Evolutionary conservation across 176 grass and related monocot species (phyloP), one percentile per base, ranked within the genome.

Genomic region (Puya raimondii): DNA sequence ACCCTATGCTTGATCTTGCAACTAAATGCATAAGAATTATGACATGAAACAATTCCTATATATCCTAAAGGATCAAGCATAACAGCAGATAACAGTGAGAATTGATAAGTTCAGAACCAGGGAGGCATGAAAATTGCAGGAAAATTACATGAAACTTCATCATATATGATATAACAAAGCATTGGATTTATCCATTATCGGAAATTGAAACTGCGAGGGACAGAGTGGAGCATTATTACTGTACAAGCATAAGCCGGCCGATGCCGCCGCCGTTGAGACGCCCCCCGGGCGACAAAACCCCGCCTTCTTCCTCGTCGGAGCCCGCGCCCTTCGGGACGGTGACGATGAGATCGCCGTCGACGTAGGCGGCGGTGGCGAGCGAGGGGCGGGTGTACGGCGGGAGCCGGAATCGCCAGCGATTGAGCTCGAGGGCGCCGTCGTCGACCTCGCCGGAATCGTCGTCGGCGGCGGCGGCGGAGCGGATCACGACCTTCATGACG

Each of bases 371-470:
- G 23, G 89, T 93, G 71, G 94, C 89, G 76, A 92, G 71, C 51
- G 89, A 66, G 25, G 94, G 89, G 51, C 80, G 87, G 18, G 94
- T 99, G 79, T 84, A 88, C 47, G 85, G 82, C 29, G 89, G 94
- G 49, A 99, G 80, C 65, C 89, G 84, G 74, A 88, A 99, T 6
- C 89, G 85, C 94, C 89, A 99, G 47, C 87, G 82, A 48, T 99
- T 82, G 74, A 93, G 85, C 66, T 99, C 94, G 77, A 93, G 78
- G 8, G 70, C 84, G 29, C 84, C 84, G 53, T 63, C 33, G 8
- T 76, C 70, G 27, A 54, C 84, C 4, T 68, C 85, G 17, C 25
- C 67, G 17, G 10, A 49, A 42, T 12, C 64, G 42, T 12, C 65
- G 11, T 1, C 11, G 16, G 51, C 33, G 63, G 74, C 69, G 48